Evolutionary conservation across 2,329 filamentous ascomycete species (phyloP), one percentile per base, ranked within the genome.

Genomic region (Xylariaceae sp.): DNA sequence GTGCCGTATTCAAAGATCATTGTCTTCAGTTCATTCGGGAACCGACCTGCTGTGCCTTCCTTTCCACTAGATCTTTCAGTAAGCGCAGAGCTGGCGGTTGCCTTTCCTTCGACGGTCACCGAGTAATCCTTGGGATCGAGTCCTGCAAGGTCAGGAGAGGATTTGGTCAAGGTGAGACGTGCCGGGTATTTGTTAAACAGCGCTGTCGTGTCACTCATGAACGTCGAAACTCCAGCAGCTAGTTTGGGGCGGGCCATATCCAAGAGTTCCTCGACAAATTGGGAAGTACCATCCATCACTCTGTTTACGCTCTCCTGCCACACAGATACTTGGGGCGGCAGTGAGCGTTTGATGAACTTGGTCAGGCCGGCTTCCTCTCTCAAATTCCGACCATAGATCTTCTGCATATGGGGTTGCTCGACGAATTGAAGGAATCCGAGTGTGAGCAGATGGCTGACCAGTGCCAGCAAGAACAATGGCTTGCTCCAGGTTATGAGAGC

Each of bases 321-420:
- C 45, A 83, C 80, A 50, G 84, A 80, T 25, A 98, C 75, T 3
- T 87, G 84, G 3, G 80, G 77, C 3, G 92, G 92, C 16, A 98
- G 66, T 9, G 88, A 87, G 43, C 83, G 79, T 58, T 87, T 86
- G 56, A 98, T 74, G 51, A 86, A 95, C 63, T 89, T 93, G 38
- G 89, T 90, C 24, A 98, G 70, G 31, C 92, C 92, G 9, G 92
- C 92, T 57, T 94, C 87, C 44, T 82, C 69, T 38, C 92, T 81
- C 29, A 98, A 67, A 47, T 79, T 81, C 48, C 80, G 72, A 26
- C 92, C 90, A 52, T 98, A 98, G 13, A 96, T 75, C 68, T 94
- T 96, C 58, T 94, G 85, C 89, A 98, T 96, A 58, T 98, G 92
- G 11, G 90, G 92, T 39, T 89, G 81, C 61, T 98, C 92, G 8